Conservation (phyloP, 2,329 filamentous ascomycete species). For the Aspergillus spinulosporus region DNA sequence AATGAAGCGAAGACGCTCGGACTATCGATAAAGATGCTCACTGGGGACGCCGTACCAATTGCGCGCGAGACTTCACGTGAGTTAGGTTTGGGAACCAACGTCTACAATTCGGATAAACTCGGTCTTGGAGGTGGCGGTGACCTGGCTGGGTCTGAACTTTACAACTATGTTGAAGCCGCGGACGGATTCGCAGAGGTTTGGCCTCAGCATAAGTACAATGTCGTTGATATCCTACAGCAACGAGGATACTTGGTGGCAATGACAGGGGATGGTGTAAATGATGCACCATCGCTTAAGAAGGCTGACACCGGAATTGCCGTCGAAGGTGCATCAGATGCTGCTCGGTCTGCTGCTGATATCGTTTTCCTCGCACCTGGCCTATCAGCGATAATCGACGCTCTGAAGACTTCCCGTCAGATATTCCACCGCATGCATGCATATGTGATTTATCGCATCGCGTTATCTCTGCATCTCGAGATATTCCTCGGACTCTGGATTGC, state of each 20-base stretch:
- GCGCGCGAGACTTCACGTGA: conserved; percentile 88
- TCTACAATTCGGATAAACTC: conserved; percentile 90
- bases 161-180: conserved; percentile 92
- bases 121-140: conserved; percentile 87
- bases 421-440: conserved; percentile 98
- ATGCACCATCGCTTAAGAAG: conserved; percentile 89
- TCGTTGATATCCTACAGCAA: conserved; percentile 90
- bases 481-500: conserved; percentile 91
- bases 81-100: conserved; percentile 86
- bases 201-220: conserved; percentile 93
- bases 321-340: conserved; percentile 86
- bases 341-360: conserved; percentile 87
- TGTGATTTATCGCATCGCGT: conserved; percentile 90
- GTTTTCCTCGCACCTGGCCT: conserved; percentile 91
- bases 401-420: conserved; percentile 91
- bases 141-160: conserved; percentile 90
- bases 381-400: conserved; percentile 86
- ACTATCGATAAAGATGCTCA: conserved; percentile 94
- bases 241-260: conserved; percentile 92
- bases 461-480: conserved; percentile 88
- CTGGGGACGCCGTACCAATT: conserved; percentile 90
- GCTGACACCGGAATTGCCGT: conserved; percentile 96
- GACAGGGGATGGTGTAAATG: conserved; percentile 95
- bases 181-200: conserved; percentile 95
- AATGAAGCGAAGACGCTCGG: conserved; percentile 85